Percentiles rank a stretch among this genome's conserved stretches.
Evolutionary conservation across 495 filamentous ascomycete genomes (phyloP).

Genomic region (Bacidia rubella): DNA sequence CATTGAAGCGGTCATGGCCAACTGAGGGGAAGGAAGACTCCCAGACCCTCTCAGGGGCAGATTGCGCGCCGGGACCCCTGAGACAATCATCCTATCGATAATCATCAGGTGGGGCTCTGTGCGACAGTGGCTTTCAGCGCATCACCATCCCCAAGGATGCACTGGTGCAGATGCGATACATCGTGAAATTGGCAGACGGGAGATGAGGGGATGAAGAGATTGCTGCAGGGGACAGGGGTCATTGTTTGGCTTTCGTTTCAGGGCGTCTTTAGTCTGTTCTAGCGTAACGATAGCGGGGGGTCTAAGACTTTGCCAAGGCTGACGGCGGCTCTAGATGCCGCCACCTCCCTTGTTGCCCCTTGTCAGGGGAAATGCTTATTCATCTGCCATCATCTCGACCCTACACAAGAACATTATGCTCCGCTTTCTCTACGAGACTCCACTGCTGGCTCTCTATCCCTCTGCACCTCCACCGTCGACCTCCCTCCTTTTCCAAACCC

Average conservation of each 20-base stretch:
- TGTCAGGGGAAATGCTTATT: no score
- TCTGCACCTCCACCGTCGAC: no score
- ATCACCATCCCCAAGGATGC: neutral
- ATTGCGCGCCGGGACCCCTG: neutral
- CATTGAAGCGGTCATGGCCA: neutral
- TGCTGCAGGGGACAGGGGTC: neutral
- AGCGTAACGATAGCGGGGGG: neutral
- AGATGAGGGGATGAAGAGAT: no score
- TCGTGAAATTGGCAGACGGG: neutral
- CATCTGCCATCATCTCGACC: no score
- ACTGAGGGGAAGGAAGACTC: neutral
- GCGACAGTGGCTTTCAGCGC: no score
- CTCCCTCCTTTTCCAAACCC: no score
- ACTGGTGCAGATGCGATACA: neutral
- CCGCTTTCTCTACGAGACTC: no score
- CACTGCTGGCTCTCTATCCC: no score
- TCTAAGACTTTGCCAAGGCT: no score
- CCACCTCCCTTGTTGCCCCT: no score
- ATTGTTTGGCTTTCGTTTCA: neutral
- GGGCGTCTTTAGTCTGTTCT: neutral
- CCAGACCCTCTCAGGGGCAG: neutral
- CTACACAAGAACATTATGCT: no score
- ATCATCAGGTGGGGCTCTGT: neutral
- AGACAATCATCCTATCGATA: neutral
- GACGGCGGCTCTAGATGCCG: no score